A percentile compares a stretch with the other conserved stretches of the same genome.
phyloP scores from a whole-genome alignment of 2,329 filamentous ascomycete species.

The Calonectria leucothoes region DNA sequence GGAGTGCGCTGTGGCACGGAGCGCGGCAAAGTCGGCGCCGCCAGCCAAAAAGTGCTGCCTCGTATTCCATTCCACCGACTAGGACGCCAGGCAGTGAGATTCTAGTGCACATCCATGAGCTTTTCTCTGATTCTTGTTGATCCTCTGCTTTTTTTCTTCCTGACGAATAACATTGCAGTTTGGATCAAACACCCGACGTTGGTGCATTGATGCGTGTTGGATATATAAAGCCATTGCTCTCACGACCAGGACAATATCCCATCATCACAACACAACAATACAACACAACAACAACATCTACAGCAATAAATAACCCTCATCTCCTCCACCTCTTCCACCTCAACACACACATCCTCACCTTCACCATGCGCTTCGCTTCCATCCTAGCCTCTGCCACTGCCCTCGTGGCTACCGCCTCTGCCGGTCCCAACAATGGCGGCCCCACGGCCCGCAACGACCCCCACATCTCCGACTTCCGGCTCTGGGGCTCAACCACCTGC shows the following conservation, averaged over 20 bases:
- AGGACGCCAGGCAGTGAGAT: background rate
- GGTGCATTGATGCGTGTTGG: background rate
- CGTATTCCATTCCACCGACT: background rate
- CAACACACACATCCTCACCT: background rate
- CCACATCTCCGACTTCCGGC: slow-evolving; percentile 7
- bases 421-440: background rate
- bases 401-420: background rate
- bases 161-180: background rate
- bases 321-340: background rate
- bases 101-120: background rate
- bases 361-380: background rate
- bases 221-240: background rate
- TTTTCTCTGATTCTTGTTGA: background rate
- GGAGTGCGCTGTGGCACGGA: background rate
- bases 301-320: background rate
- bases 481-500: slow-evolving; percentile 2
- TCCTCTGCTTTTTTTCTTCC: background rate
- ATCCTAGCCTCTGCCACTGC: background rate
- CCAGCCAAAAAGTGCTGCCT: background rate
- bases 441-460: background rate
- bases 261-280: background rate
- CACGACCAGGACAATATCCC: background rate
- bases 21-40: background rate
- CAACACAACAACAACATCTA: background rate
- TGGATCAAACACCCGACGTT: background rate